Base-by-base conservation (phyloP, 352 stramenopile species). In the Peronospora destructor region DNA sequence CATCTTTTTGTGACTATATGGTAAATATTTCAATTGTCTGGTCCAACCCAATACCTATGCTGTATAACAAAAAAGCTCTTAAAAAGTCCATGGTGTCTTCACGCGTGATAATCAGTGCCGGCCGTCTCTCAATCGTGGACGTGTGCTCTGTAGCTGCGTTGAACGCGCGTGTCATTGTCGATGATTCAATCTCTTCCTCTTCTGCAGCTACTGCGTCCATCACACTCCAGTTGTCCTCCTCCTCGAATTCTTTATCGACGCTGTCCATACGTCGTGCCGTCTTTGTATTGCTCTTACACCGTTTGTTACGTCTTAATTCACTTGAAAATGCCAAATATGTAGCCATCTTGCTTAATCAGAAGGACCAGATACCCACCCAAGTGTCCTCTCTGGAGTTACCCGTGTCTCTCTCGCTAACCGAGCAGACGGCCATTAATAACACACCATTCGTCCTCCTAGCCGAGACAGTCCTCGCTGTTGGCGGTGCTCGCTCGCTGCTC, bases 401-500 rank as follows among this genome's bases (percentile, higher is more conserved):
- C 12, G 34, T 54, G 19, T 16, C 55, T 11, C 66, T 92, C 12
- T 64, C 56, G 13, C 63, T 52, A 0, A 53, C 46, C 6, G 73
- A 90, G 30, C 57, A 72, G 49, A 47, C 57, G 25, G 49, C 55
- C 25, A 60, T 90, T 6, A 25, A 45, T 10, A 49, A 55, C 19
- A 55, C 73, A 32, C 66, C 74, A 1, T 54, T 73, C 30, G 23
- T 51, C 35, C 54, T 89, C 25, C 69, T 89, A n/a, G 75, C 79
- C 1, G 62, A 79, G 28, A 60, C 71, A 9, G 40, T 58, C 12
- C 65, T 89, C 47, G 66, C 74, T 13, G 72, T 89, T 19, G 70
- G 74, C 12, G 80, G 79, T 12, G 77, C 76, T 6, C 76, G 74
- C n/a, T 65, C 76, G 0, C 57, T 93, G 33, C 48, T 90, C 32